Base-by-base conservation (phyloP, 2,329 filamentous ascomycete species). In the Xylariomycetidae sp. region DNA sequence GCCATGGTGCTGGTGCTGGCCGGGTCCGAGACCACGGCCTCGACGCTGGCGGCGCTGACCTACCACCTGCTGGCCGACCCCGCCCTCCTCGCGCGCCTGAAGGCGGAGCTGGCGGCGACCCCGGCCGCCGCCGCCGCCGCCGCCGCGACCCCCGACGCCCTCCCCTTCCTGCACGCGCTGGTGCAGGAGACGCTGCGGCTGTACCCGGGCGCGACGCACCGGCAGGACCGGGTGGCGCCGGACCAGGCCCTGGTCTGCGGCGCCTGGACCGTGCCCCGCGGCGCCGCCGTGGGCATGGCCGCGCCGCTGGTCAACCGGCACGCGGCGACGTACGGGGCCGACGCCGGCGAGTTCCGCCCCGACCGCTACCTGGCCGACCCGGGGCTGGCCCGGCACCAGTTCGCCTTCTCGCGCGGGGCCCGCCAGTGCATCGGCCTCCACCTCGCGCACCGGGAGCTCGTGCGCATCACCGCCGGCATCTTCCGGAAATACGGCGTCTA, bases 171-270 rank as follows among this genome's bases (percentile, higher is more conserved):
- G 4, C 44, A 49, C 5, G 58, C 56, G 2, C 39, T 56, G 12
- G 53, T 63, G 20, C 44, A 54, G 10, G 58, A 63, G 35, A 42
- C 48, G 0, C 25, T 67, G 1, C 57, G 65, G 6, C 39, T 67
- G 3, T 59, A 60, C 16, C 59, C 57, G 10, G 61, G 58, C 2
- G 52, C 60, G 1, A 46, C 49, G 31, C 48, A 19, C 40, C 47
- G 47, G 19, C 59, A 48, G 46, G 50, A 32, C 42, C 62, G 43
- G 39, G 55, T 43, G 27, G 54, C 42, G 12, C 53, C 54, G 2
- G 49, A 56, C 25, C 48, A 46, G 8, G 46, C 51, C 10, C 35
- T 61, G 6, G 35, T 48, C 6, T 60, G 54, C 42, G 38, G 45
- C 12, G 39, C 44, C 12, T 44, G 24, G 32, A 23, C 46, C 17